A percentile compares a stretch with the other conserved stretches of the same genome.
phyloP scores from a whole-genome alignment of 2,329 filamentous ascomycete species.

The Geoglossum cookeanum region DNA sequence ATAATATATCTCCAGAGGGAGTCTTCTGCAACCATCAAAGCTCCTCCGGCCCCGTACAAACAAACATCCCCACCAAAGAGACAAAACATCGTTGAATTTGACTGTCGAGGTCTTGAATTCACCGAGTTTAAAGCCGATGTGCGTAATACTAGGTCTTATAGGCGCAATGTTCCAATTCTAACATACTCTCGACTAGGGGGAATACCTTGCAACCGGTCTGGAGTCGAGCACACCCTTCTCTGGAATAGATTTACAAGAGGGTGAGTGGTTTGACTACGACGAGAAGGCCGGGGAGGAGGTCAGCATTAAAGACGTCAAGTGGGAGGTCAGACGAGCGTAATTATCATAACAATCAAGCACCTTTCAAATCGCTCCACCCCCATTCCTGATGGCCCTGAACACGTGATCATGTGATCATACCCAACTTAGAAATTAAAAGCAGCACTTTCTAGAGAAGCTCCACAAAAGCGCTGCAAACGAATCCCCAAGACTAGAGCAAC shows the following conservation, averaged over 20 bases:
- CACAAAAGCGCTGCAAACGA: neutral
- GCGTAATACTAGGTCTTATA: conserved; percentile 14
- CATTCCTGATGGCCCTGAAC: too few relatives aligned
- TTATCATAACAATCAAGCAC: neutral
- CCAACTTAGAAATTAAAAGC: neutral
- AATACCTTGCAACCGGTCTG: conserved; percentile 68
- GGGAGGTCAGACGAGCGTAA: conserved; percentile 62
- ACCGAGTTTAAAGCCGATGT: conserved; percentile 80
- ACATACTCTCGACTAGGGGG: conserved; percentile 38
- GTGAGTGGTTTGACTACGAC: conserved; percentile 96
- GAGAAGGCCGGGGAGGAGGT: conserved; percentile 86
- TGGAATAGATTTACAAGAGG: conserved; percentile 64
- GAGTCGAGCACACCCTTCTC: conserved; percentile 71
- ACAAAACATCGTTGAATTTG: conserved; percentile 71
- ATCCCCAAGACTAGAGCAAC: neutral
- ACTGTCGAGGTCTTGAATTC: conserved; percentile 88
- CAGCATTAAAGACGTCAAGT: conserved; percentile 74
- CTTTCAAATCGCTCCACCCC: neutral
- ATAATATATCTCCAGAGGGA: conserved; percentile 39
- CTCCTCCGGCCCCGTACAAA: conserved; percentile 51
- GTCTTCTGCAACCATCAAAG: conserved; percentile 68
- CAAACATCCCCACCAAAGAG: conserved; percentile 52
- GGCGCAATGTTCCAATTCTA: conserved; percentile 2
- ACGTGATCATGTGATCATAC: neutral
- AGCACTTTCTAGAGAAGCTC: neutral